Conservation (phyloP, 257 asterid genomes). For the Scutellaria galericulata region DNA sequence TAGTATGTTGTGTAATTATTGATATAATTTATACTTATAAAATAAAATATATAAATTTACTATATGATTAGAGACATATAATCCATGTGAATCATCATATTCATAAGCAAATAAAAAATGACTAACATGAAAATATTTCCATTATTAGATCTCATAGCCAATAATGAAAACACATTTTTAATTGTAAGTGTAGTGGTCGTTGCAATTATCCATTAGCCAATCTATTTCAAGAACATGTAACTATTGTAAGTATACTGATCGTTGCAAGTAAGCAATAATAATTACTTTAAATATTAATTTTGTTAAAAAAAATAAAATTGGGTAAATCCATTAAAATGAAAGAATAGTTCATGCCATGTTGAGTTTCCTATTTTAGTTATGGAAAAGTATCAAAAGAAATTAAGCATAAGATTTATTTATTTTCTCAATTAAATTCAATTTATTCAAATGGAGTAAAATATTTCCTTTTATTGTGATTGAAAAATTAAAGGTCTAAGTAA, state of each 20-base stretch:
- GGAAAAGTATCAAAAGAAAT: not conserved
- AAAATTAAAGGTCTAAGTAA: slow-evolving; percentile 20
- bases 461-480: not conserved
- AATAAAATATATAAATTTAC: no score
- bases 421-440: not conserved
- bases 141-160: not conserved
- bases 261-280: not conserved
- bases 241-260: slow-evolving; percentile 27
- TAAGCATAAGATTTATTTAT: not conserved
- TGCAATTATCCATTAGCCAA: no score
- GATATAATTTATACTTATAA: no score
- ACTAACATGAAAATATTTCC: not conserved
- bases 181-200: not conserved
- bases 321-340: slow-evolving; percentile 16
- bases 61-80: no score
- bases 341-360: not conserved
- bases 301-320: not conserved
- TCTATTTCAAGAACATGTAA: no score
- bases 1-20: no score
- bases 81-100: not conserved
- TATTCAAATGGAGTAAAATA: not conserved
- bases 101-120: not conserved
- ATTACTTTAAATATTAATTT: not conserved
- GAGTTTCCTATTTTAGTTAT: not conserved
- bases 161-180: not conserved